A percentile compares a stretch with the other conserved stretches of the same genome.
phyloP scores from a whole-genome alignment of 164 flowering plant species.

The Piper longum region DNA sequence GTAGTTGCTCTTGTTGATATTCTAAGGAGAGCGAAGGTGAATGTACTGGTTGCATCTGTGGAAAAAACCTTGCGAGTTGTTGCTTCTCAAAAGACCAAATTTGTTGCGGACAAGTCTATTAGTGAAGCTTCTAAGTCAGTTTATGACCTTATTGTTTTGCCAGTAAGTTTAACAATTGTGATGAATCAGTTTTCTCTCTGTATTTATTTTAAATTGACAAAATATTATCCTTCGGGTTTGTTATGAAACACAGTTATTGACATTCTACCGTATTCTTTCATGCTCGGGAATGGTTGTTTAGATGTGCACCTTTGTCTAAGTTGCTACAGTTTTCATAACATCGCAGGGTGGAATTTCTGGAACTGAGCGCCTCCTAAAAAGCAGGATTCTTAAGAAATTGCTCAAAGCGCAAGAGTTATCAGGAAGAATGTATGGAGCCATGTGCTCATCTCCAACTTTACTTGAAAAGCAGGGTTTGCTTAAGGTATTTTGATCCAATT shows the following conservation, averaged over 20 bases:
- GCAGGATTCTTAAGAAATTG: slow-evolving; percentile 59
- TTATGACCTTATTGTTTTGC: slow-evolving; percentile 82
- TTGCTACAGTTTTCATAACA: background rate
- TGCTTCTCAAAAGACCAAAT: slow-evolving; percentile 53
- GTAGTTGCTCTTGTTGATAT: slow-evolving; percentile 58
- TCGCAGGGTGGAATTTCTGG: slow-evolving; percentile 61
- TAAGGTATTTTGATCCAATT: slow-evolving; percentile 27
- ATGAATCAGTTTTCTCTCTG: background rate
- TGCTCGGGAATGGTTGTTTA: background rate
- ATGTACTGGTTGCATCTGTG: slow-evolving; percentile 75
- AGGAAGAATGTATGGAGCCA: slow-evolving; percentile 66
- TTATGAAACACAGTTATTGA: background rate
- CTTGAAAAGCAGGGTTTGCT: slow-evolving; percentile 61
- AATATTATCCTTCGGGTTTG: too few relatives aligned
- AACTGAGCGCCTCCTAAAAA: slow-evolving; percentile 44
- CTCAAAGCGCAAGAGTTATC: slow-evolving; percentile 65
- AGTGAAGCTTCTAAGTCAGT: slow-evolving; percentile 42
- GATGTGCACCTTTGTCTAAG: background rate
- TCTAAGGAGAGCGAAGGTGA: slow-evolving; percentile 66
- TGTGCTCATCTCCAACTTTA: slow-evolving; percentile 46
- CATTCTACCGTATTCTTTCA: background rate
- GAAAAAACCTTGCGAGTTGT: slow-evolving; percentile 50
- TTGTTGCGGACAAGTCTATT: slow-evolving; percentile 73
- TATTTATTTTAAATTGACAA: background rate
- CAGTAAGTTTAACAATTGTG: slow-evolving; percentile 38